Percentiles rank a stretch among this genome's conserved stretches.
These are phyloP conservation scores for Sarocladium oryzae DNA, from an alignment of 2,329 filamentous ascomycete species.

Conservation along the genomic window DNA sequence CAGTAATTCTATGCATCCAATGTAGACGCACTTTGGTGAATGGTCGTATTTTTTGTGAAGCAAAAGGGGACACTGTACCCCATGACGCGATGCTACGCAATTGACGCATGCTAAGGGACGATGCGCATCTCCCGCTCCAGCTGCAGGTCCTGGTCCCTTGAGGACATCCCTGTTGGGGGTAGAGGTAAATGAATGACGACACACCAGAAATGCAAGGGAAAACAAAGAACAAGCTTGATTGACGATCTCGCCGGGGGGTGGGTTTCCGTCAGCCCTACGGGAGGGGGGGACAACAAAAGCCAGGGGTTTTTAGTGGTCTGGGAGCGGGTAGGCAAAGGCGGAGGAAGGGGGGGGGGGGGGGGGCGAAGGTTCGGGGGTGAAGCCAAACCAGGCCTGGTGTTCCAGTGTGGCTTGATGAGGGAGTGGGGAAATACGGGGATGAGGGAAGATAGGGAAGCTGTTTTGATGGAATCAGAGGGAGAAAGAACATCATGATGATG, in stretches of 20 bases:
- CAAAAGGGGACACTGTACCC: not conserved
- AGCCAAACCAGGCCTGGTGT: not conserved
- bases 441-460: no score
- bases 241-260: not conserved
- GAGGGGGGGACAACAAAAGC: not conserved
- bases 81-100: not conserved
- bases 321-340: no score
- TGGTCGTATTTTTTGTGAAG: not conserved
- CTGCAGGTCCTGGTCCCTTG: slow-evolving; percentile 6
- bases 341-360: not conserved
- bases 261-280: slow-evolving; percentile 3
- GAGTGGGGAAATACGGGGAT: no score
- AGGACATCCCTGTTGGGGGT: slow-evolving; percentile 3
- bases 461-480: no score
- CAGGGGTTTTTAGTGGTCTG: not conserved
- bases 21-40: no score
- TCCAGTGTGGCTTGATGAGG: slow-evolving; percentile 1
- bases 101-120: not conserved
- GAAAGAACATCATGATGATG: no score
- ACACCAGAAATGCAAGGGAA: not conserved
- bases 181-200: slow-evolving; percentile 3
- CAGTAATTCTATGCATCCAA: no score
- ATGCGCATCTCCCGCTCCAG: not conserved
- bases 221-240: slow-evolving; percentile 7
- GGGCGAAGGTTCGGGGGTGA: not conserved